Percentiles rank a stretch among this genome's conserved stretches.
Evolutionary conservation across 2,329 filamentous ascomycete genomes (phyloP).

Genomic region (Neopestalotiopsis rosae): DNA sequence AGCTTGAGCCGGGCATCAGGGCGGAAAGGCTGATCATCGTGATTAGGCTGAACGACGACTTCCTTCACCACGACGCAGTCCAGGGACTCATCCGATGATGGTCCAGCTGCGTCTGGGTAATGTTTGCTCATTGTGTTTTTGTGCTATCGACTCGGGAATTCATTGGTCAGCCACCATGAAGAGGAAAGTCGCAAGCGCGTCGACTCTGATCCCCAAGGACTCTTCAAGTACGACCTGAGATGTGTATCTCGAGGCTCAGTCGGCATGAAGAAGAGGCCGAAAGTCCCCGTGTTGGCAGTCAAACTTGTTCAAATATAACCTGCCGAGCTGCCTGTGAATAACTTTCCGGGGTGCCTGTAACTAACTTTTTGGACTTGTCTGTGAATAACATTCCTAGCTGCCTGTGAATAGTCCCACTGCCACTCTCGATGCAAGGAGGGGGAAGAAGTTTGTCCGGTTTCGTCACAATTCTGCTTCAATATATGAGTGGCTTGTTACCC

Average conservation of each 20-base stretch:
- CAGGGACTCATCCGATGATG: neutral
- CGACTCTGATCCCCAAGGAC: neutral
- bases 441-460: neutral
- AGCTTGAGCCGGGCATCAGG: slow-evolving; percentile 7
- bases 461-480: neutral
- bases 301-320: neutral
- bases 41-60: neutral
- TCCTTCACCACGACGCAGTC: neutral
- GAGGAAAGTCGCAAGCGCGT: neutral
- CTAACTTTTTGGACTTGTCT: too few relatives aligned
- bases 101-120: neutral
- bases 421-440: neutral
- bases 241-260: neutral
- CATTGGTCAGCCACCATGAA: neutral
- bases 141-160: neutral
- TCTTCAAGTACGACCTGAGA: neutral
- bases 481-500: neutral
- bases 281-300: neutral
- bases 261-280: neutral
- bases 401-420: neutral
- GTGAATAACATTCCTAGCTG: neutral
- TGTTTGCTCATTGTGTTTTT: neutral
- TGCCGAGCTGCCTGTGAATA: neutral
- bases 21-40: neutral
- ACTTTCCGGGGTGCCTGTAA: too few relatives aligned